Conservation (phyloP, 2,329 filamentous ascomycete species). For the Penicillium aurantiogriseum region DNA sequence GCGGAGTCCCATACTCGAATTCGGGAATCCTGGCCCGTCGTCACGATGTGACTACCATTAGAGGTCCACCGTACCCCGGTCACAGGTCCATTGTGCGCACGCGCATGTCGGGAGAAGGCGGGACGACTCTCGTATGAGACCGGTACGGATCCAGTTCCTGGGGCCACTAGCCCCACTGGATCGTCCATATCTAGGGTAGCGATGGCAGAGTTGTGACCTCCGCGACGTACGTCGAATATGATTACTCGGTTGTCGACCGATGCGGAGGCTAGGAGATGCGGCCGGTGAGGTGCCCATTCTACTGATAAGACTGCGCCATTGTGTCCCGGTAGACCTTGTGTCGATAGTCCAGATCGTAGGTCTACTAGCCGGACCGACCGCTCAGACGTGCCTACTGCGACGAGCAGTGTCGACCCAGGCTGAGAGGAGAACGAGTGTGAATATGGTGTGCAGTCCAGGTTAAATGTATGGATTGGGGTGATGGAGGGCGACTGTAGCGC, state of each 20-base stretch:
- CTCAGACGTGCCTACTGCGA: constrained; percentile 85
- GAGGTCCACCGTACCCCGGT: constrained; percentile 85
- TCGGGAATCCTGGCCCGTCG: constrained; percentile 76
- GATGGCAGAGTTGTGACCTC: constrained; percentile 64
- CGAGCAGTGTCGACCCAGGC: constrained; percentile 69
- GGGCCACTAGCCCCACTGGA: constrained; percentile 61
- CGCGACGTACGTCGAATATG: constrained; percentile 83
- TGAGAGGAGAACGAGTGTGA: constrained; percentile 68
- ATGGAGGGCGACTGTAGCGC: constrained; percentile 40
- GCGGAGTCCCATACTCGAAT: constrained; percentile 84
- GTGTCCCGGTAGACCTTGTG: constrained; percentile 69
- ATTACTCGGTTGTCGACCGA: constrained; percentile 81
- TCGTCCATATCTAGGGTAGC: constrained; percentile 83
- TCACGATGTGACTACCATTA: constrained; percentile 72
- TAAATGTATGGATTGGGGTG: constrained; percentile 47
- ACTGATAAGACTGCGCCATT: constrained; percentile 65
- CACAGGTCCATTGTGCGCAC: constrained; percentile 76
- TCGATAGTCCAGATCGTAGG: constrained; percentile 73
- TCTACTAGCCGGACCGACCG: constrained; percentile 82
- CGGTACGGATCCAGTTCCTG: constrained; percentile 33
- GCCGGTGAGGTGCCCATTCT: constrained; percentile 77
- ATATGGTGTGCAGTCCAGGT: constrained; percentile 48
- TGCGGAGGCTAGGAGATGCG: constrained; percentile 77
- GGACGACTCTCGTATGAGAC: constrained; percentile 35
- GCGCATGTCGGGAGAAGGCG: constrained; percentile 45